Evolutionary conservation across 306 rosid genomes (phyloP).

Genomic region (Cicer arietinum): DNA sequence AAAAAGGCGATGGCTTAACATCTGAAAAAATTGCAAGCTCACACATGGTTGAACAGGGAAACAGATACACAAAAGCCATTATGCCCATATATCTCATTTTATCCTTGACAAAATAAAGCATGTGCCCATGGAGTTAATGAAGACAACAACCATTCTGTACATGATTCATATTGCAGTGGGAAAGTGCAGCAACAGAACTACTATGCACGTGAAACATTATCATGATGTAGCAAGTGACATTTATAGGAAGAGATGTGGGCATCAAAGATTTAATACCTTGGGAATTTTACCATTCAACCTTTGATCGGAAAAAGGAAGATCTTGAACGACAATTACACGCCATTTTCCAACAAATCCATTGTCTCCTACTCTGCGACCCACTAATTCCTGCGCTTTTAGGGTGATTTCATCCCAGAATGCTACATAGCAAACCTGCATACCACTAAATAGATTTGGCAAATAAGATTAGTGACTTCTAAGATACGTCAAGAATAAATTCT

Average conservation of each 20-base stretch:
- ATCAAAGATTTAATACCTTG: conserved; percentile 58
- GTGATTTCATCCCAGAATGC: conserved; percentile 99
- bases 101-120: conserved; percentile 29
- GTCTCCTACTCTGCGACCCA: conserved; percentile 63
- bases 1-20: conserved; percentile 93
- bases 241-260: neutral
- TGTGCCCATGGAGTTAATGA: conserved; percentile 6
- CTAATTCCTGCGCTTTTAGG: conserved; percentile 66
- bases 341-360: conserved; percentile 81
- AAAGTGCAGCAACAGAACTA: conserved; percentile 27
- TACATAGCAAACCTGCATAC: conserved; percentile 86
- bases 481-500: conserved; percentile 29
- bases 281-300: conserved; percentile 98
- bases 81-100: conserved; percentile 1
- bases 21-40: conserved; percentile 58
- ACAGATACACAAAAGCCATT: conserved; percentile 16
- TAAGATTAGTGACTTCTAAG: conserved; percentile 49
- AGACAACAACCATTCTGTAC: conserved; percentile 23
- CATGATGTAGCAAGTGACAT: conserved; percentile 9
- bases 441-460: conserved; percentile 50
- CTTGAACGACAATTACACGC: conserved; percentile 81
- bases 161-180: neutral
- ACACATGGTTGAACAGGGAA: conserved; percentile 29
- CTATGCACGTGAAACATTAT: conserved; percentile 10
- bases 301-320: conserved; percentile 91